A percentile compares a stretch with the other conserved stretches of the same genome.
Conservation (phyloP, 2,329 filamentous ascomycete genomes). For the Aspergillus sojae region DNA sequence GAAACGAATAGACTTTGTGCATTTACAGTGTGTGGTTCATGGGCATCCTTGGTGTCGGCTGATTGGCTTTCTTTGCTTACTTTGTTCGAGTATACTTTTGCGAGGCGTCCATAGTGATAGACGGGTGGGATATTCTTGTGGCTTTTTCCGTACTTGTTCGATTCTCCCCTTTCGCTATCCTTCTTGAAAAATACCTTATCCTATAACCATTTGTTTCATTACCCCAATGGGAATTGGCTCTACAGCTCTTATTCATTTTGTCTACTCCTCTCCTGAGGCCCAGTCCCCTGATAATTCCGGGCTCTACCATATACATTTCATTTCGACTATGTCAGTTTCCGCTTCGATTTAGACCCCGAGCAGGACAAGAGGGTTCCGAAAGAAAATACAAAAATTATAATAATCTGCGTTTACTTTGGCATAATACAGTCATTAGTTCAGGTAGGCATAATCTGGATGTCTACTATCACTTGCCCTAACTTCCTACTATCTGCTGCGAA, state of each 20-base stretch:
- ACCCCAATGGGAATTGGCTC: constrained; percentile 16
- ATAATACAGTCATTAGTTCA: too few species aligned
- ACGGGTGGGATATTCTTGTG: constrained; percentile 28
- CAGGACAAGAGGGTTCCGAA: constrained; percentile 9
- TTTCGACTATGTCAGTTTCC: neutral
- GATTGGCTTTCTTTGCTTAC: constrained; percentile 15
- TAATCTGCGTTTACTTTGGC: neutral
- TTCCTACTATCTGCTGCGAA: neutral
- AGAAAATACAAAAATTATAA: neutral
- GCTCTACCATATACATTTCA: constrained; percentile 2
- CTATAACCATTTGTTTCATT: constrained; percentile 1
- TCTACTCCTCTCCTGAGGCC: constrained; percentile 8
- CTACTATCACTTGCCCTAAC: neutral
- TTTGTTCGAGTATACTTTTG: constrained; percentile 23
- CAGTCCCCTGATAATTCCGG: neutral
- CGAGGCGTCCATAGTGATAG: constrained; percentile 29
- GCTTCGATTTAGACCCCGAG: constrained; percentile 12
- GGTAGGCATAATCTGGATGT: neutral
- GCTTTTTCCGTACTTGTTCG: constrained; percentile 18
- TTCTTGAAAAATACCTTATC: neutral
- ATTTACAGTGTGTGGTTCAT: constrained; percentile 37
- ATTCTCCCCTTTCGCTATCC: neutral
- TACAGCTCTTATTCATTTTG: constrained; percentile 16
- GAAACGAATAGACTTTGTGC: constrained; percentile 46
- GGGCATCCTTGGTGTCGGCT: constrained; percentile 42